Evolutionary conservation across 139 green algal species (phyloP).

Genomic region (Nannochloris sp.): DNA sequence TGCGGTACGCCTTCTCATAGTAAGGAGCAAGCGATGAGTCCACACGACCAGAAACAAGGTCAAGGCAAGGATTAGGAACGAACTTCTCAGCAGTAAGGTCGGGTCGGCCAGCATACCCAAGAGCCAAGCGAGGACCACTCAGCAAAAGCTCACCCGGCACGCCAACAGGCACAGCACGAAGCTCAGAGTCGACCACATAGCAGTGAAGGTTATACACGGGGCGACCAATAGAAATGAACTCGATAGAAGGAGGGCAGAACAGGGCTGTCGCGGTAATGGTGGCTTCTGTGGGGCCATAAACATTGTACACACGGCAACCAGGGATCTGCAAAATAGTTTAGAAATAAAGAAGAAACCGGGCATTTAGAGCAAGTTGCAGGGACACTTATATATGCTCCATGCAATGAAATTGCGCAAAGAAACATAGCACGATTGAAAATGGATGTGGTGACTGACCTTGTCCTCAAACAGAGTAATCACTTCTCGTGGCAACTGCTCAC

Average conservation of each 20-base stretch:
- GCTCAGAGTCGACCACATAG: constrained; percentile 21
- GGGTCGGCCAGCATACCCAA: constrained; percentile 19
- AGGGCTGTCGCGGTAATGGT: constrained; percentile 13
- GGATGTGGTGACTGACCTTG: too few species aligned
- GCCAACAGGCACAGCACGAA: constrained; percentile 26
- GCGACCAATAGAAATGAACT: constrained; percentile 20
- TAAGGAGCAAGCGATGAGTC: background rate
- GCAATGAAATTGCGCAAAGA: too few species aligned
- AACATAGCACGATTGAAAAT: too few species aligned
- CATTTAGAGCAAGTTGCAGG: too few species aligned
- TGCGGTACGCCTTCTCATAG: constrained; percentile 9
- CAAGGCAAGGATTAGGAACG: constrained; percentile 15
- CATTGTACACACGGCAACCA: too few species aligned
- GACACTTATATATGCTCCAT: too few species aligned
- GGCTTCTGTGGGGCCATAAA: constrained; percentile 37
- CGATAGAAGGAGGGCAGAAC: background rate
- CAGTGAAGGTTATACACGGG: constrained; percentile 33
- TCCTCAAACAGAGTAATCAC: too few species aligned
- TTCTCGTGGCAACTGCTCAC: too few species aligned
- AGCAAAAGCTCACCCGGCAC: constrained; percentile 42
- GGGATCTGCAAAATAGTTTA: too few species aligned
- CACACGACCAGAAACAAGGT: background rate
- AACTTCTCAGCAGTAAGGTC: constrained; percentile 33
- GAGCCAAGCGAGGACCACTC: constrained; percentile 25
- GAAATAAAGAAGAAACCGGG: too few species aligned